These are phyloP conservation scores for Pythium sp. DNA, from an alignment of 352 stramenopile species.

Conservation along the genomic window DNA sequence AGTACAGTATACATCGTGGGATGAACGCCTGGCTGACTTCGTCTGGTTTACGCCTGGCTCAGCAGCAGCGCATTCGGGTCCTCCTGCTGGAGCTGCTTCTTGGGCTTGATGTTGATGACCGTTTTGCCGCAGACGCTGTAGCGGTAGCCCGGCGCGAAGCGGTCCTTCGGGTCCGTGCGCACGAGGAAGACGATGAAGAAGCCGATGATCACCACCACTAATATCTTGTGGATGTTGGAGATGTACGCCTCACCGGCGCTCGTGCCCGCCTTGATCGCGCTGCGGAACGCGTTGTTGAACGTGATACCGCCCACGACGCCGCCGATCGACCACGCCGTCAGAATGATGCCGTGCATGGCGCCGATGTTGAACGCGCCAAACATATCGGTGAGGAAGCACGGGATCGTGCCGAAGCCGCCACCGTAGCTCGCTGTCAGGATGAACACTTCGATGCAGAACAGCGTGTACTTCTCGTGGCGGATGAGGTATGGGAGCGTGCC, in stretches of 20 bases:
- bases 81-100: conserved; percentile 26
- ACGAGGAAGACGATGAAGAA: conserved; percentile 59
- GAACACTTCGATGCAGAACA: conserved; percentile 61
- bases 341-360: conserved; percentile 70
- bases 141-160: conserved; percentile 63
- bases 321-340: conserved; percentile 76
- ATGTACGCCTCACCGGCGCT: conserved; percentile 55
- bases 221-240: conserved; percentile 60
- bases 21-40: background rate
- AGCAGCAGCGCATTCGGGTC: conserved; percentile 22
- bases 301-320: conserved; percentile 69
- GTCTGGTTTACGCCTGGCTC: conserved; percentile 12
- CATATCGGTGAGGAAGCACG: conserved; percentile 76
- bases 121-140: conserved; percentile 56
- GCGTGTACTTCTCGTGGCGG: conserved; percentile 45
- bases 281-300: conserved; percentile 61
- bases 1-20: background rate
- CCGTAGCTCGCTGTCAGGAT: conserved; percentile 71
- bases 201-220: conserved; percentile 54
- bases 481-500: conserved; percentile 64
- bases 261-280: conserved; percentile 30
- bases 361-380: conserved; percentile 83
- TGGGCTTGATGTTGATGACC: conserved; percentile 56
- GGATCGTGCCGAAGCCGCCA: conserved; percentile 71
- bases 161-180: conserved; percentile 60